A percentile compares a stretch with the other conserved stretches of the same genome.
Conservation (phyloP, 306 rosid species). For the apple (Malus domestica) region ASM211411v1 NC_041801.1:14409001-14409500, state of each 20-base stretch:
- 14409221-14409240: slow-evolving; percentile 65
- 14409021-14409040: slow-evolving; percentile 92
- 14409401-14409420: slow-evolving; percentile 77
- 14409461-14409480: slow-evolving; percentile 81
- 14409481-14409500: slow-evolving; percentile 87
- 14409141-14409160: slow-evolving; percentile 64
- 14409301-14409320: slow-evolving; percentile 84
- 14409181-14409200: slow-evolving; percentile 58
- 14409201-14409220: slow-evolving; percentile 73
- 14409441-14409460: slow-evolving; percentile 89
- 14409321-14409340: slow-evolving; percentile 52
- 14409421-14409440: slow-evolving; percentile 79
- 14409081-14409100: slow-evolving; percentile 58
- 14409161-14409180: slow-evolving; percentile 48
- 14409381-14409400: slow-evolving; percentile 95
- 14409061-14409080: slow-evolving; percentile 50
- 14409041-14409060: slow-evolving; percentile 64
- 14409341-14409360: slow-evolving; percentile 85
- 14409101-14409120: slow-evolving; percentile 63
- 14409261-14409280: slow-evolving; percentile 69
- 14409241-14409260: slow-evolving; percentile 71
- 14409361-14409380: slow-evolving; percentile 88
- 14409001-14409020: slow-evolving; percentile 74
- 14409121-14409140: slow-evolving; percentile 61
- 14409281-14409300: slow-evolving; percentile 58